These are phyloP conservation scores for Xylaria flabelliformis DNA, from an alignment of 495 filamentous ascomycete genomes.

Conservation along the genomic window DNA sequence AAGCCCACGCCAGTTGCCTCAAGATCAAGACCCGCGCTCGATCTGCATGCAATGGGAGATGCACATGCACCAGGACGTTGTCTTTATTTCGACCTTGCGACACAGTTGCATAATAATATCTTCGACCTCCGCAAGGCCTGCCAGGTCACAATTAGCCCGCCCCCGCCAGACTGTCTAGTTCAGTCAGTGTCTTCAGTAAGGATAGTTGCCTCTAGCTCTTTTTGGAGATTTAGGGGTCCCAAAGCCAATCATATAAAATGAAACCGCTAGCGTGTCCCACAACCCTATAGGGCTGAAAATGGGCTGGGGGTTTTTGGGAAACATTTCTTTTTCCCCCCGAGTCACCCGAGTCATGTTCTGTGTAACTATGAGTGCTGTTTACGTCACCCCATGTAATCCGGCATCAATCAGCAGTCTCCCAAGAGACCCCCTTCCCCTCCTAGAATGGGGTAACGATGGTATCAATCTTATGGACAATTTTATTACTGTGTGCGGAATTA, in stretches of 20 bases:
- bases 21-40: conserved; percentile 3
- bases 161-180: neutral
- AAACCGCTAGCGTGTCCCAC: conserved; percentile 22
- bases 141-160: neutral
- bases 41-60: neutral
- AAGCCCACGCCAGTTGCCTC: neutral
- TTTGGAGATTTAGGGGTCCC: conserved; percentile 8
- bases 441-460: neutral
- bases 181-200: neutral
- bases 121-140: neutral
- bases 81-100: neutral
- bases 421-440: neutral
- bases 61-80: neutral
- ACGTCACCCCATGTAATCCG: conserved; percentile 22
- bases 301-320: conserved; percentile 22
- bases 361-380: conserved; percentile 17
- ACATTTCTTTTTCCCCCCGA: conserved; percentile 21
- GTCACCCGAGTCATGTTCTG: conserved; percentile 23
- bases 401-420: neutral
- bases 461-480: conserved; percentile 7
- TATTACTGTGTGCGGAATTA: neutral
- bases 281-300: conserved; percentile 31
- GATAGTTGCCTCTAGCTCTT: conserved; percentile 7
- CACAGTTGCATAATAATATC: neutral
- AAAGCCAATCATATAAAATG: conserved; percentile 14